These are phyloP conservation scores for Xeromyces bisporus DNA, from an alignment of 495 filamentous ascomycete species.

Conservation along the genomic window DNA sequence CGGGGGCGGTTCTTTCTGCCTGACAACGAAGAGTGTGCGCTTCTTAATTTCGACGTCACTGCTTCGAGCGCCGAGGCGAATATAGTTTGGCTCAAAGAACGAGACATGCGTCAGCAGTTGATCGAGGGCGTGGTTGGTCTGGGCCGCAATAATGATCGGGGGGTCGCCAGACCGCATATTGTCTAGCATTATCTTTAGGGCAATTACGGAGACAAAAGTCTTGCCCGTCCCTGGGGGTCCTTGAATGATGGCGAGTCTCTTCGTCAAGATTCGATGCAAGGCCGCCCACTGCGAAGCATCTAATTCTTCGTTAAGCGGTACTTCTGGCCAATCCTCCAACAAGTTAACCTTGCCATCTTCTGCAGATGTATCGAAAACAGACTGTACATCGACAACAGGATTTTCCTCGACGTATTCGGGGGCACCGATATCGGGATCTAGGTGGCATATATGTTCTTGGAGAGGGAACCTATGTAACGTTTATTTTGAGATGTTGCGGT, in stretches of 20 bases:
- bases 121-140: constrained; percentile 90
- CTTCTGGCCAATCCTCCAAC: constrained; percentile 32
- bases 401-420: constrained; percentile 33
- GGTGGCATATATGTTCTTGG: constrained; percentile 39
- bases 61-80: constrained; percentile 67
- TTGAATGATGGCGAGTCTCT: constrained; percentile 62
- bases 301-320: constrained; percentile 29
- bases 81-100: constrained; percentile 43
- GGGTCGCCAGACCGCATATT: constrained; percentile 44
- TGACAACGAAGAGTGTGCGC: constrained; percentile 48
- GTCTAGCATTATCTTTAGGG: constrained; percentile 47
- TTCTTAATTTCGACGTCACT: constrained; percentile 48
- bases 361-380: constrained; percentile 8
- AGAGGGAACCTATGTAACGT: constrained; percentile 51
- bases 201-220: constrained; percentile 58
- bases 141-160: constrained; percentile 62
- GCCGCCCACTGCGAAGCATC: constrained; percentile 56
- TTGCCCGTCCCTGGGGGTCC: constrained; percentile 90
- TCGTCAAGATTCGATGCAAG: constrained; percentile 53
- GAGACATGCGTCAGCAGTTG: constrained; percentile 59
- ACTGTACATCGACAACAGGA: constrained; percentile 30
- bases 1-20: constrained; percentile 11
- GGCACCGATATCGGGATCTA: constrained; percentile 26
- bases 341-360: constrained; percentile 24
- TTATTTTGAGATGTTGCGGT: too few relatives aligned